These are phyloP conservation scores for Caryopteris hybrid DNA, from an alignment of 305 asterid genomes.

Conservation along the genomic window DNA sequence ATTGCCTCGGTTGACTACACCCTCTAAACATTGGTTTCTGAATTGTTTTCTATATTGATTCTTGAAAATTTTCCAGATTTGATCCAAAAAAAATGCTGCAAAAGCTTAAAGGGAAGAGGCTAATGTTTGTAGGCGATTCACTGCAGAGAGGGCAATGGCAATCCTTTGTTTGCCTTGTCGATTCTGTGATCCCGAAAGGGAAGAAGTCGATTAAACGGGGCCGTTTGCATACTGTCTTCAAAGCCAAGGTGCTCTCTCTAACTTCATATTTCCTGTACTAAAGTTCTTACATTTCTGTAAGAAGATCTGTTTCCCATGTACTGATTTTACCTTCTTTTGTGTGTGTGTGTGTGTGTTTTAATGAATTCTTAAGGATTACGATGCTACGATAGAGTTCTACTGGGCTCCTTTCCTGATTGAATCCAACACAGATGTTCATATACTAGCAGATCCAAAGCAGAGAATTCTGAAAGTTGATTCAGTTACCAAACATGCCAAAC, in stretches of 20 bases:
- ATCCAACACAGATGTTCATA: constrained; percentile 69
- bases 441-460: constrained; percentile 55
- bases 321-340: neutral
- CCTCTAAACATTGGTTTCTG: no score
- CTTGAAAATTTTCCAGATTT: constrained; percentile 39
- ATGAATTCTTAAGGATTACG: constrained; percentile 51
- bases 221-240: constrained; percentile 58
- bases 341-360: neutral
- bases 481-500: constrained; percentile 60
- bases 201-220: constrained; percentile 68
- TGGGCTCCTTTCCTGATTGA: constrained; percentile 96
- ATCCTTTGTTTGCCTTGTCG: constrained; percentile 74
- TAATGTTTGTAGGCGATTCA: constrained; percentile 89
- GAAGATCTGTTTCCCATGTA: neutral
- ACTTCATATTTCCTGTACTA: neutral
- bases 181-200: constrained; percentile 58
- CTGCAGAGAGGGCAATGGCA: constrained; percentile 87
- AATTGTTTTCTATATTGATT: neutral
- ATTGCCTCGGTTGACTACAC: no score
- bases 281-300: neutral
- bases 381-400: constrained; percentile 78
- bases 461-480: constrained; percentile 82
- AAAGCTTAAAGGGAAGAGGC: constrained; percentile 65
- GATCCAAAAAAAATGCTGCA: constrained; percentile 55
- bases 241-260: constrained; percentile 47